Evolutionary conservation across 1,284 basidiomycete species (phyloP), one percentile per base, ranked within the genome.

Genomic region (Volvariella surrecta): DNA sequence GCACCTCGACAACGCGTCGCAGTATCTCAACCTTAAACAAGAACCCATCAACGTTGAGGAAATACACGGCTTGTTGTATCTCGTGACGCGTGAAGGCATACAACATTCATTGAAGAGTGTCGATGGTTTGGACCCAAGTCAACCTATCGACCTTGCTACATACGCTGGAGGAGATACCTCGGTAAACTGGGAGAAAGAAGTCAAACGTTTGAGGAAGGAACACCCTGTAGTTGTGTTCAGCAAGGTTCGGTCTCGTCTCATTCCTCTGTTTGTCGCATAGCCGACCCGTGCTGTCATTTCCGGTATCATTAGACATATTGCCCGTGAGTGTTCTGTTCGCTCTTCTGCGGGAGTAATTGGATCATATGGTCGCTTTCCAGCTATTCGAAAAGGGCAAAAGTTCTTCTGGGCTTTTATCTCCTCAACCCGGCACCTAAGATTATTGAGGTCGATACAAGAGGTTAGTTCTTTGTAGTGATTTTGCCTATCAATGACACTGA

Each of bases 201-300:
- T 70, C 17, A 56, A 56, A 40, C 56, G 52, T 21, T 55, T 86
- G 45, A 65, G 73, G 37, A 55, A 68, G 17, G 60, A 74, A 32
- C 69, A 73, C 47, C 88, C 88, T 4, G 59, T 89, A 2, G 68
- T 89, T 39, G 76, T 89, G 11, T 89, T 90, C 54, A 88, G 86
- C 68, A 90, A 89, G 70, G 84, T 80, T 39, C 16, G 64, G 54
- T 35, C 32, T 19, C 32, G 7, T 35, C 40, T 18, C n/a, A 10
- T 4, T 43, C 30, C 30, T 3, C 42, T 19, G 15, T 39, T 16
- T 20, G 4, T 18, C 11, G 1, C 19, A 28, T 31, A 21, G 16
- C 20, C 32, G n/a, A n/a, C n/a, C n/a, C n/a, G n/a, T n/a, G n/a
- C 16, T 9, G 22, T 11, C 28, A 43, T 10, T 22, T 37, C 15